Percentiles rank a stretch among this genome's conserved stretches.
phyloP scores from a whole-genome alignment of 148 eudicot genomes.

The Diospyros lotus region DNA sequence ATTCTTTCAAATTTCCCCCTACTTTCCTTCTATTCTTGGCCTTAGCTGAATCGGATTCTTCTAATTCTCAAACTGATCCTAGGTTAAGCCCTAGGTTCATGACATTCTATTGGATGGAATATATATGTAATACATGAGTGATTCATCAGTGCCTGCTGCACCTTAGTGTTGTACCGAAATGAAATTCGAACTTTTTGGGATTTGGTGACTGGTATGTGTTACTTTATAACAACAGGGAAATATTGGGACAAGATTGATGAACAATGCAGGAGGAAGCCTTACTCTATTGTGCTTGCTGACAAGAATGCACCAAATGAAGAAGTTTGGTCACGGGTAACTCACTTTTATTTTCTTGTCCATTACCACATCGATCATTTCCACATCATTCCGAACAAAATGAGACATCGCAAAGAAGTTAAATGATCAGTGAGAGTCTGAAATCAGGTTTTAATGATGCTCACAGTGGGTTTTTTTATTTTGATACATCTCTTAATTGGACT shows the following conservation, averaged over 20 bases:
- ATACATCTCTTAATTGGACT: background rate
- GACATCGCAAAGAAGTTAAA: background rate
- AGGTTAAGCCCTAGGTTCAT: too few relatives aligned
- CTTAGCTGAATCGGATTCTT: too few relatives aligned
- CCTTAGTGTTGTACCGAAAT: background rate
- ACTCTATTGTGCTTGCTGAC: constrained; percentile 88
- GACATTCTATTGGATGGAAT: background rate
- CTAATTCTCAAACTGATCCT: too few relatives aligned
- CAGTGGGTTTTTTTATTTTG: background rate
- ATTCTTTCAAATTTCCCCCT: too few relatives aligned
- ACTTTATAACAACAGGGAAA: constrained; percentile 40
- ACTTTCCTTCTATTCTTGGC: too few relatives aligned
- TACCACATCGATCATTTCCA: background rate
- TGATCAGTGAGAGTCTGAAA: background rate
- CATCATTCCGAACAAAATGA: background rate
- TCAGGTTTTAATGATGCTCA: background rate
- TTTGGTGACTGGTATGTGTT: background rate
- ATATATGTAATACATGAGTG: background rate
- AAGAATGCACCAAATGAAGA: constrained; percentile 99
- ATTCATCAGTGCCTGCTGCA: background rate
- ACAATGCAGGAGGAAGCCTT: constrained; percentile 52
- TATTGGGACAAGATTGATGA: constrained; percentile 89
- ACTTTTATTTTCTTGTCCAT: background rate
- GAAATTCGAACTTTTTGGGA: too few relatives aligned
- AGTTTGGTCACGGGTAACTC: constrained; percentile 81